Evolutionary conservation across 495 filamentous ascomycete genomes (phyloP), one percentile per base, ranked within the genome.

Genomic region (Bryoglossum gracile): DNA sequence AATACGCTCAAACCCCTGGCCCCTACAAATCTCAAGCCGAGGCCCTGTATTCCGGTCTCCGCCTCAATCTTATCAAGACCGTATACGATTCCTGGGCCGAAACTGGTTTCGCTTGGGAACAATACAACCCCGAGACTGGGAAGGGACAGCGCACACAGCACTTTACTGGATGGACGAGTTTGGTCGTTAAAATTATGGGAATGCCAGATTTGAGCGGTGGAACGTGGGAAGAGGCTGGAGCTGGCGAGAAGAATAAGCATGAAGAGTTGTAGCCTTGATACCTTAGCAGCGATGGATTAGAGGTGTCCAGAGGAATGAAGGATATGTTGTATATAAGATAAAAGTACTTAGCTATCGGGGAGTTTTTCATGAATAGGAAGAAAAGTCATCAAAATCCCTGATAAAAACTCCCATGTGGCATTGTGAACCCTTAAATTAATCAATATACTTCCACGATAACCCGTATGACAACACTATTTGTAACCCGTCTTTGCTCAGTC

Each of bases 91-190:
- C 81, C 60, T 98, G 92, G 92, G 73, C 82, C 62, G 75, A 84
- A 52, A 98, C 92, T 0, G 89, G 91, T 14, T 98, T 96, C 65
- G 92, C 94, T 8, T 98, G 94, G 94, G 92, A 98, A 63, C 92
- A 98, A 67, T 98, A 96, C 67, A 89, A 95, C 64, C 86, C 91
- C 0, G 87, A 95, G 53, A 95, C 84, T 3, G 92, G 92, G 39
- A 75, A 77, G 46, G 92, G 92, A 25, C 94, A 97, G 71, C 78
- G 92, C 41, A 97, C 89, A 18, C 89, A 95, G 69, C 92, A 97
- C 71, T 98, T 98, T 63, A 94, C 91, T 13, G 92, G 92, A 46
- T 98, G 92, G 92, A 98, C 94, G 40, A 94, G 87, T 64, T 70
- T 96, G 65, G 91, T 97, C 54, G 90, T 97, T 32, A 96, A 95